Evolutionary conservation across 345 rosid species (phyloP).

Genomic region (Eutrema heterophyllum): DNA sequence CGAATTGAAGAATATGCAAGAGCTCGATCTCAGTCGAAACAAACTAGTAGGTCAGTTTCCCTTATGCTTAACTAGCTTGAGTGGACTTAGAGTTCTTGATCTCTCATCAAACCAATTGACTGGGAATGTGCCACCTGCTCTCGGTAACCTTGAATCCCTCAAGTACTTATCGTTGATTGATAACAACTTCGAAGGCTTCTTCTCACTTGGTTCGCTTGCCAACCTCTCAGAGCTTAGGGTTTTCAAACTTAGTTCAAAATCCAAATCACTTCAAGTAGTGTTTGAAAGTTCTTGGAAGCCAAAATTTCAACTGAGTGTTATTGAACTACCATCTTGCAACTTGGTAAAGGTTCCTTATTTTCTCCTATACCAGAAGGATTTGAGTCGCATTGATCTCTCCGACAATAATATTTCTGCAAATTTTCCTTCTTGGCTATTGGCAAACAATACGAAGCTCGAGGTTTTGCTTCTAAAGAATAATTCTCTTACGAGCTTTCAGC

Average conservation of each 20-base stretch:
- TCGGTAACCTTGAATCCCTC: conserved; percentile 4
- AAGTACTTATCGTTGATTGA: conserved; percentile 9
- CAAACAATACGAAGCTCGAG: not conserved
- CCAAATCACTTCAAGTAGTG: not conserved
- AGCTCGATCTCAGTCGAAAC: conserved; percentile 7
- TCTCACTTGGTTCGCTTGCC: not conserved
- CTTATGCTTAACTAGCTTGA: not conserved
- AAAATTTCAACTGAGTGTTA: conserved; percentile 2
- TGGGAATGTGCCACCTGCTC: not conserved
- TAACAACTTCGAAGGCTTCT: conserved; percentile 10
- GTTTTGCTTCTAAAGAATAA: not conserved
- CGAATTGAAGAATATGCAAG: conserved; percentile 1
- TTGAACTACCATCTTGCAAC: conserved; percentile 5
- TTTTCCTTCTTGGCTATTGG: conserved; percentile 13
- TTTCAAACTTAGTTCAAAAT: not conserved
- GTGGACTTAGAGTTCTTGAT: conserved; percentile 11
- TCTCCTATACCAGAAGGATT: conserved; percentile 9
- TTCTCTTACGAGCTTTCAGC: not conserved
- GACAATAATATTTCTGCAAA: not conserved
- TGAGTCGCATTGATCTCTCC: conserved; percentile 17
- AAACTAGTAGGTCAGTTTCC: not conserved
- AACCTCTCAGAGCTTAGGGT: conserved; percentile 20
- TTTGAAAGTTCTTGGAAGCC: not conserved
- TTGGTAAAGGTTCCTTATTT: conserved; percentile 14
- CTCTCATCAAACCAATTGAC: conserved; percentile 4